Conservation (phyloP, 257 asterid species). For the Solanum chiquidenum region DNA sequence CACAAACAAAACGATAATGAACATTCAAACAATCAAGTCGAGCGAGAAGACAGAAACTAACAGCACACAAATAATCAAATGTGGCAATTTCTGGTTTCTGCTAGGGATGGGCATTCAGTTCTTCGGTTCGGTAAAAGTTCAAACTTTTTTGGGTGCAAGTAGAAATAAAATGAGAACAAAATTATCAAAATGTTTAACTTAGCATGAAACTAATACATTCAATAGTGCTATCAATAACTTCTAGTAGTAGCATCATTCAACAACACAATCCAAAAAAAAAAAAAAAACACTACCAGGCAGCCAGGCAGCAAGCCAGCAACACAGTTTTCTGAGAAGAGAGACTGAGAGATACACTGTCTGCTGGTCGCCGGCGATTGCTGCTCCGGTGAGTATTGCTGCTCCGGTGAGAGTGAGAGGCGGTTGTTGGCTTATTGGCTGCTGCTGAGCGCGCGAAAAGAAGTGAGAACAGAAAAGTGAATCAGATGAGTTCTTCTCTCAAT, state of each 20-base stretch:
- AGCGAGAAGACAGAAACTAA: neutral
- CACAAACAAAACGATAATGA: neutral
- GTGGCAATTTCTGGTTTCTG: neutral
- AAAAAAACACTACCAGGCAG: neutral
- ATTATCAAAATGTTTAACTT: too few relatives aligned
- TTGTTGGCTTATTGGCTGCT: neutral
- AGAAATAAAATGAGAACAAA: neutral
- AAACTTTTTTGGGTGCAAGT: neutral
- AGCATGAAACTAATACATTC: neutral
- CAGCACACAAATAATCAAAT: neutral
- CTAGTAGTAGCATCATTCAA: neutral
- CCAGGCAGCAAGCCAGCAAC: neutral
- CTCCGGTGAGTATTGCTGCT: too few relatives aligned
- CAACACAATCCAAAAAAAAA: neutral
- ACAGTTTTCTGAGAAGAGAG: neutral
- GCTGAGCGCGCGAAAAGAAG: neutral
- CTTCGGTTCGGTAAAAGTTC: neutral
- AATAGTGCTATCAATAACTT: neutral
- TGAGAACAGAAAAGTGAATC: neutral
- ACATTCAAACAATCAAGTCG: neutral
- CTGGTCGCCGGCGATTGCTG: neutral
- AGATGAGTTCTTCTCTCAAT: neutral
- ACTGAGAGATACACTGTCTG: neutral
- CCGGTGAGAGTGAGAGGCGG: neutral
- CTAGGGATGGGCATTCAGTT: neutral